A percentile compares a stretch with the other conserved stretches of the same genome.
Evolutionary conservation across 2,329 filamentous ascomycete species (phyloP).

Genomic region (Fusarium multiceps): DNA sequence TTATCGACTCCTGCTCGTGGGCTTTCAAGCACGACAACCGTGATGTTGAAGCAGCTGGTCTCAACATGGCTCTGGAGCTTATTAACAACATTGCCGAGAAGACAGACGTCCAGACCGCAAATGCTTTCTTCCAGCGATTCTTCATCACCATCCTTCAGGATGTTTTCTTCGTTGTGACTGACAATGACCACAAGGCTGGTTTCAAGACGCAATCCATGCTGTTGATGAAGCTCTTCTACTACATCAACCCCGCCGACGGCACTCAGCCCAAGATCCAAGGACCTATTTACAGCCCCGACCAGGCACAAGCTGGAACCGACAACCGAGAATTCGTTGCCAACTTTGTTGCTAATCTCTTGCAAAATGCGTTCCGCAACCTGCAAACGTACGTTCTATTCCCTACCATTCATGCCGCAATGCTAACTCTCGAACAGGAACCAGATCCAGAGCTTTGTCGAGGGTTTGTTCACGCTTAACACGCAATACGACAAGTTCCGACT

Average conservation of each 20-base stretch:
- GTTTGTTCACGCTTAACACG: slow-evolving; percentile 87
- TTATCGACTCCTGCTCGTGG: slow-evolving; percentile 99
- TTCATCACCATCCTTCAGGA: slow-evolving; percentile 96
- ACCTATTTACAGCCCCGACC: slow-evolving; percentile 86
- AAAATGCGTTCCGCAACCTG: slow-evolving; percentile 93
- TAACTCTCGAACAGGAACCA: slow-evolving; percentile 71
- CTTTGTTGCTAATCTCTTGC: slow-evolving; percentile 86
- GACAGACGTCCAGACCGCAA: slow-evolving; percentile 85
- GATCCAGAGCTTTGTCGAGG: slow-evolving; percentile 90
- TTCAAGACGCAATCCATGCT: slow-evolving; percentile 98
- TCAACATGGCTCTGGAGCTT: slow-evolving; percentile 98
- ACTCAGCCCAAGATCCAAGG: slow-evolving; percentile 86
- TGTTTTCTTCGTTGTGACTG: slow-evolving; percentile 97
- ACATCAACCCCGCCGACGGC: slow-evolving; percentile 79
- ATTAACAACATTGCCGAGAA: slow-evolving; percentile 98
- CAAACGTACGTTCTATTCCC: slow-evolving; percentile 73
- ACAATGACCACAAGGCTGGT: slow-evolving; percentile 97
- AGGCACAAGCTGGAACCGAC: slow-evolving; percentile 82
- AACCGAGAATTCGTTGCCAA: slow-evolving; percentile 92
- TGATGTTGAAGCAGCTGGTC: slow-evolving; percentile 93
- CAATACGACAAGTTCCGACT: slow-evolving; percentile 96
- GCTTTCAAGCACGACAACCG: slow-evolving; percentile 99
- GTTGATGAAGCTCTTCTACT: slow-evolving; percentile 94
- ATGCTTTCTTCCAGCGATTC: slow-evolving; percentile 97
- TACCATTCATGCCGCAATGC: slow-evolving; percentile 21